Conservation (phyloP, 768 basidiomycete genomes). For the Sporobolomyces roseus region DNA sequence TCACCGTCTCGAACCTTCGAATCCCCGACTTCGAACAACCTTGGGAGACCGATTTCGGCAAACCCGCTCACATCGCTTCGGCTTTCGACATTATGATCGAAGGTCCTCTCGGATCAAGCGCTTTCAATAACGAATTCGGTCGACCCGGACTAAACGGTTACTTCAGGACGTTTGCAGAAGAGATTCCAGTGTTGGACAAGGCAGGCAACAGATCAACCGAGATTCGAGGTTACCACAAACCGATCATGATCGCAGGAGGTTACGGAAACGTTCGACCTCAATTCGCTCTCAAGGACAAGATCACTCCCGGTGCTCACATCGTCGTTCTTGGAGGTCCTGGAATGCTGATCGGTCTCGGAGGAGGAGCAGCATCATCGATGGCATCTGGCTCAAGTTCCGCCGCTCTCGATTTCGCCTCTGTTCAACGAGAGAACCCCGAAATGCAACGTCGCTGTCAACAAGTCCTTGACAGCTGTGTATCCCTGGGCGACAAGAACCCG, state of each 20-base stretch:
- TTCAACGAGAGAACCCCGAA: conserved; percentile 96
- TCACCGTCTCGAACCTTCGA: conserved; percentile 86
- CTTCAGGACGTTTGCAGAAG: conserved; percentile 89
- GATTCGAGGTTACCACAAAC: conserved; percentile 95
- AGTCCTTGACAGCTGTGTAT: conserved; percentile 87
- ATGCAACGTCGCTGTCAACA: conserved; percentile 97
- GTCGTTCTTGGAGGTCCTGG: conserved; percentile 94
- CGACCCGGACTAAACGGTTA: conserved; percentile 87
- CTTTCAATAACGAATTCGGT: conserved; percentile 98
- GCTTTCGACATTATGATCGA: conserved; percentile 96
- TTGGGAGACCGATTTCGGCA: conserved; percentile 93
- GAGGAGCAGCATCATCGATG: conserved; percentile 93
- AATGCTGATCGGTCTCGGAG: conserved; percentile 91
- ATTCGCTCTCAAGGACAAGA: conserved; percentile 72
- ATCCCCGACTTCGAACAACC: conserved; percentile 87
- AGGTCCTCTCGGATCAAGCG: conserved; percentile 86
- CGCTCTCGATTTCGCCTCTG: conserved; percentile 93
- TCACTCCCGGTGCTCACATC: conserved; percentile 76
- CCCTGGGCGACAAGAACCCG: conserved; percentile 61
- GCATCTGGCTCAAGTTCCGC: conserved; percentile 83
- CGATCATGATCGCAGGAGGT: conserved; percentile 99
- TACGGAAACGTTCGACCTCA: conserved; percentile 84
- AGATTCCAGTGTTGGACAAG: conserved; percentile 53
- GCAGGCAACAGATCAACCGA: conserved; percentile 57
- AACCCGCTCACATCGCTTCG: conserved; percentile 83